Conservation (phyloP, 2,329 filamentous ascomycete species). For the Xylariaceae sp. region DNA sequence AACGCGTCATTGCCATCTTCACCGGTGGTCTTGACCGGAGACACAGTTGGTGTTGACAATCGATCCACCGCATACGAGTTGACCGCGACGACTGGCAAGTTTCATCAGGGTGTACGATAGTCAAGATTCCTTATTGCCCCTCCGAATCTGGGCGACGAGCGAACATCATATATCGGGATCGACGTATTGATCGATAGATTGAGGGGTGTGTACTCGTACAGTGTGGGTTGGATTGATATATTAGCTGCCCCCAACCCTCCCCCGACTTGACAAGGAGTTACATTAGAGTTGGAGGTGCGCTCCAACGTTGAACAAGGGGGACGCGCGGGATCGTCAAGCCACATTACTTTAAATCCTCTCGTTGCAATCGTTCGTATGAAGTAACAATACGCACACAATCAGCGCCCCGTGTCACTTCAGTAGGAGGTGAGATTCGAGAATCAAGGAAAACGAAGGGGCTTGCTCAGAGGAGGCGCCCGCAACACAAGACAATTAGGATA, state of each 20-base stretch:
- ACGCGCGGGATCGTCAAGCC: neutral
- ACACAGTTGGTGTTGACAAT: slow-evolving; percentile 24
- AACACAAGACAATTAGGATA: neutral
- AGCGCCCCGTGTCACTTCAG: neutral
- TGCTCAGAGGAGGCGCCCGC: neutral
- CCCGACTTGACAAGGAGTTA: neutral
- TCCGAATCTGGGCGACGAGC: slow-evolving; percentile 8
- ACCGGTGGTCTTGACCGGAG: slow-evolving; percentile 16
- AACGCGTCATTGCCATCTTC: slow-evolving; percentile 1
- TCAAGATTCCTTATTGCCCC: slow-evolving; percentile 7
- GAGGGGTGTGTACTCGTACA: neutral
- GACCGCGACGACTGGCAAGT: slow-evolving; percentile 2
- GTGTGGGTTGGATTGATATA: neutral
- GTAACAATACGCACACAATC: neutral
- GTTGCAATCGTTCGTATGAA: neutral
- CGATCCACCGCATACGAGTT: neutral
- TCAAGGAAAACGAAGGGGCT: neutral
- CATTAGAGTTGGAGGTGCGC: neutral
- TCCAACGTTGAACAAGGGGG: too few species aligned
- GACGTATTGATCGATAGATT: neutral
- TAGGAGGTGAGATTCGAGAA: neutral
- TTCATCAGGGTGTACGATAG: slow-evolving; percentile 4
- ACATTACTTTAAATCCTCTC: neutral
- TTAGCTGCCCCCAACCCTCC: neutral
- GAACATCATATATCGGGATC: neutral